Base-by-base conservation (phyloP, 1,284 basidiomycete species). In the Cystobasidiaceae sp. region DNA sequence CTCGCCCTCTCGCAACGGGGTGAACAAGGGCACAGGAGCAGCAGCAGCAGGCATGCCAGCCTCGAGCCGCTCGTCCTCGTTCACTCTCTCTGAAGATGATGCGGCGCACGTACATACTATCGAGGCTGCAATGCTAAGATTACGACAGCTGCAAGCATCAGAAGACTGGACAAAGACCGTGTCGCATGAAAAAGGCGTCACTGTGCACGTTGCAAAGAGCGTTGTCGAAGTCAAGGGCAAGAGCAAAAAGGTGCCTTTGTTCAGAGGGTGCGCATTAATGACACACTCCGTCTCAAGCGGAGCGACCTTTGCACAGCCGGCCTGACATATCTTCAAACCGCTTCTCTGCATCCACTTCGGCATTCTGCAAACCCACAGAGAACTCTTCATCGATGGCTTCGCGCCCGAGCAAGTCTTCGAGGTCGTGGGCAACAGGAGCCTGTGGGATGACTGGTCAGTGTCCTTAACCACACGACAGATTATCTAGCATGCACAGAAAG, bases 361-460 rank as follows among this genome's bases (percentile, higher is more conserved):
- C 46, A 46, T 21, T 19, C 21, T n/a, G n/a, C n/a, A n/a, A n/a
- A 49, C 28, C 17, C 33, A 30, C 43, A 64, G 61, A 2, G 70
- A 69, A 4, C 59, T 67, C 25, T 67, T 72, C 57, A 71, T 74
- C 46, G 58, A 58, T 30, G 72, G 72, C 9, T 72, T 68, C 37
- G 52, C 66, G 2, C 72, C 72, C 9, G 65, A 69, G 6, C 71
- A 67, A 6, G 72, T 74, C 2, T 74, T 74, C 50, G 69, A 67
- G 5, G 72, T 74, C 37, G 70, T 71, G 21, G 72, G 72, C 0
- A 62, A 69, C 2, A 61, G 71, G 30, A 71, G 72, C 48, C 62
- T 74, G 1, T 74, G 72, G 72, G 72, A 74, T 50, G 72, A 74
- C 37, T 74, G 72, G 72, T 71, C 56, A 3, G 25, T 19, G 13